phyloP scores from a whole-genome alignment of 306 rosid genomes.

The Cucurbita pepo region DNA sequence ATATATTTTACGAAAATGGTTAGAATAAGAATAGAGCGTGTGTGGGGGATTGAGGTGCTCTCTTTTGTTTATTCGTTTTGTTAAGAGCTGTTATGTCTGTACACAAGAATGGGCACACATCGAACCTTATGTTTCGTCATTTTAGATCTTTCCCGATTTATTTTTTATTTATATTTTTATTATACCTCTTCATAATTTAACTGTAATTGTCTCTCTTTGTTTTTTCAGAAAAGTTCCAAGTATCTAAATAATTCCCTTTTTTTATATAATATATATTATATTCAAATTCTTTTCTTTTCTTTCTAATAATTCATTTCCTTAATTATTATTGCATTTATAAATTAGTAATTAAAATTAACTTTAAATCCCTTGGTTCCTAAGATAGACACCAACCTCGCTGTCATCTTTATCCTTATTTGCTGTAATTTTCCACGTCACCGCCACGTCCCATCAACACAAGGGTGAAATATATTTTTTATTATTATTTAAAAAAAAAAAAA shows the following conservation, averaged over 20 bases:
- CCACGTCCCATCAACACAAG: not conserved
- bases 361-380: not conserved
- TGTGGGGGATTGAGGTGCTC: too few species aligned
- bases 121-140: not conserved
- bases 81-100: conserved; percentile 4
- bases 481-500: too few species aligned
- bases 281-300: too few species aligned
- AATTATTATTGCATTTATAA: not conserved
- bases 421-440: not conserved
- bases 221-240: conserved; percentile 2
- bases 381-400: not conserved
- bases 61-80: conserved; percentile 4
- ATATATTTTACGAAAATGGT: too few species aligned
- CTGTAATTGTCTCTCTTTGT: not conserved
- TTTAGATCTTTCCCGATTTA: conserved; percentile 1
- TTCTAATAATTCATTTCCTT: not conserved
- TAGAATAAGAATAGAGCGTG: too few species aligned
- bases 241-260: not conserved
- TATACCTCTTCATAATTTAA: not conserved
- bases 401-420: not conserved
- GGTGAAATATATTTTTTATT: not conserved
- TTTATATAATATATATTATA: not conserved
- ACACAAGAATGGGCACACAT: conserved; percentile 1
- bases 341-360: not conserved
- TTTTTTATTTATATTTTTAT: not conserved